phyloP scores from a whole-genome alignment of 2,329 filamentous ascomycete species.

The Cercospora canescens region DNA sequence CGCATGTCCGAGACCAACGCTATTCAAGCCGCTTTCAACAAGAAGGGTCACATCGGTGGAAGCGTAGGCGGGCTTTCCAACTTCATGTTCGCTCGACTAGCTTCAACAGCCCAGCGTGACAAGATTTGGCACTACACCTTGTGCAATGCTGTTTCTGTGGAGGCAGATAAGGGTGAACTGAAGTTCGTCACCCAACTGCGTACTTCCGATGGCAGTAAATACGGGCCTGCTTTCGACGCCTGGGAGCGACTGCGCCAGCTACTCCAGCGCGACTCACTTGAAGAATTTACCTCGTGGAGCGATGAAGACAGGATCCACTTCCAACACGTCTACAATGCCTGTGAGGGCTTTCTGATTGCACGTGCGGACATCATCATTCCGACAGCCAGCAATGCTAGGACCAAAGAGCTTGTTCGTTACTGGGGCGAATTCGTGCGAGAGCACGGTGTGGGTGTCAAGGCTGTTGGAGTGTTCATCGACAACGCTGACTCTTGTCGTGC shows the following conservation, averaged over 20 bases:
- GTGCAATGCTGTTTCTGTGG: not conserved
- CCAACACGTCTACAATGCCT: not conserved
- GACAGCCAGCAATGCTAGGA: not conserved
- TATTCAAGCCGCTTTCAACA: not conserved
- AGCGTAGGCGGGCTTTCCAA: not conserved
- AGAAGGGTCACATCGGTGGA: not conserved
- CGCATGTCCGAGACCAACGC: not conserved
- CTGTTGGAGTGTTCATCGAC: constrained; percentile 20
- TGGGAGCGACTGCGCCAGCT: not conserved
- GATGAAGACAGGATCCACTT: not conserved
- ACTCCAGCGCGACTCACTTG: not conserved
- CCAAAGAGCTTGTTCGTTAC: not conserved
- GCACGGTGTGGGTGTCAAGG: not conserved
- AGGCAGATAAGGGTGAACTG: not conserved
- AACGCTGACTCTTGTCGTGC: constrained; percentile 20
- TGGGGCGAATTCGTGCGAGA: not conserved
- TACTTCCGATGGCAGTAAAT: not conserved
- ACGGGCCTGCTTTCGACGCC: not conserved
- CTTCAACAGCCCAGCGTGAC: not conserved
- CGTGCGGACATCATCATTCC: not conserved
- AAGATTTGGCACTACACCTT: not conserved
- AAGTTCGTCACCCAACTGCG: not conserved
- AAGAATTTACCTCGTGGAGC: not conserved
- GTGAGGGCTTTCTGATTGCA: not conserved
- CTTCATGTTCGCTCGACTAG: not conserved